Conservation (phyloP, 257 asterid genomes). For the Solanum corneliomulleri region DNA sequence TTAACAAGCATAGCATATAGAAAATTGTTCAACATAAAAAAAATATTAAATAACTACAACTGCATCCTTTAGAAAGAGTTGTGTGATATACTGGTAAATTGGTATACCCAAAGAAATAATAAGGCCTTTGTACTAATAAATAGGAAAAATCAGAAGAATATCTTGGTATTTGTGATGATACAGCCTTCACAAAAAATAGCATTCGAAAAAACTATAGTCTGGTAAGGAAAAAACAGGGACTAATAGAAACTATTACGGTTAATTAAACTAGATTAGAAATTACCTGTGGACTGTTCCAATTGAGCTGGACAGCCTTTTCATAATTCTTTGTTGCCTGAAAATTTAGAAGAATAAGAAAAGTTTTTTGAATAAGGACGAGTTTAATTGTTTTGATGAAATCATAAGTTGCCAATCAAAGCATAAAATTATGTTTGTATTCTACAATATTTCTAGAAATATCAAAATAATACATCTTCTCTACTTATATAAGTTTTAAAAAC, state of each 20-base stretch:
- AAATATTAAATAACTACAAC: neutral
- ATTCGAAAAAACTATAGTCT: neutral
- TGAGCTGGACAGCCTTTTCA: slow-evolving; percentile 94
- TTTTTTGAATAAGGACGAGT: neutral
- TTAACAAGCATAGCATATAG: neutral
- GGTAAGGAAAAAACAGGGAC: neutral
- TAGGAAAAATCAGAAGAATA: neutral
- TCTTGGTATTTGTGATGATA: neutral
- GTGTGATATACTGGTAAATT: neutral
- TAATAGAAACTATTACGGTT: neutral
- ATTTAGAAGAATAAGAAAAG: slow-evolving; percentile 11
- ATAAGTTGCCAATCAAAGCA: neutral
- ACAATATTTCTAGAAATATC: neutral
- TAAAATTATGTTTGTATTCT: neutral
- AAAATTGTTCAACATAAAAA: neutral
- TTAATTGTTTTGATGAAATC: neutral
- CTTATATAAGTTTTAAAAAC: neutral
- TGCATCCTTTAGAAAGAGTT: neutral
- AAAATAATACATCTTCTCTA: neutral
- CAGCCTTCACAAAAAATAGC: neutral
- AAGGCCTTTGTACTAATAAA: neutral
- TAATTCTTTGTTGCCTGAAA: slow-evolving; percentile 88
- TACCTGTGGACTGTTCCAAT: slow-evolving; percentile 99
- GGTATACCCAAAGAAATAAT: neutral
- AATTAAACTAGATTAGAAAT: slow-evolving; percentile 6